Percentiles rank a stretch among this genome's conserved stretches.
Evolutionary conservation across 1,284 basidiomycete genomes (phyloP).

Genomic region (Amylostereum areolatum): DNA sequence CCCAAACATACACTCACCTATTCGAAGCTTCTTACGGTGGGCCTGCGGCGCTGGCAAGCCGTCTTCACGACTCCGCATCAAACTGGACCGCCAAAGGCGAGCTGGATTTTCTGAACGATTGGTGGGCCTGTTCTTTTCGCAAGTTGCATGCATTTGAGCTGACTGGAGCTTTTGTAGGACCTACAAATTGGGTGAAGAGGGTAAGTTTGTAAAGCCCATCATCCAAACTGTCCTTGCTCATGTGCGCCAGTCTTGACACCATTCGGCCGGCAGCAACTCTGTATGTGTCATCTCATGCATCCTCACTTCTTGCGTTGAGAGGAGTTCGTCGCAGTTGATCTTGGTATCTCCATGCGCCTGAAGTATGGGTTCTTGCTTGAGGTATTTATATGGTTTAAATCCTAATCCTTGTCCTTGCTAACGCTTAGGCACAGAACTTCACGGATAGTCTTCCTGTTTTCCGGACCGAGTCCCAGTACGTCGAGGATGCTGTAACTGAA

Average conservation of each 20-base stretch:
- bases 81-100: slow-evolving; percentile 60
- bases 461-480: slow-evolving; percentile 82
- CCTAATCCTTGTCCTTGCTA: not conserved
- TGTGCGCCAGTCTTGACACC: slow-evolving; percentile 60
- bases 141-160: not conserved
- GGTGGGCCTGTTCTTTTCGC: slow-evolving; percentile 33
- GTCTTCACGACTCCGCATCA: slow-evolving; percentile 47
- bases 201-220: slow-evolving; percentile 25
- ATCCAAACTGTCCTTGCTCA: no score
- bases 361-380: slow-evolving; percentile 79
- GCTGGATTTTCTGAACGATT: slow-evolving; percentile 71
- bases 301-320: not conserved
- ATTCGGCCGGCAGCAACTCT: slow-evolving; percentile 76
- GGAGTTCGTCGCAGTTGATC: slow-evolving; percentile 42
- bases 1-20: slow-evolving; percentile 3
- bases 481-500: not conserved
- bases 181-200: slow-evolving; percentile 76
- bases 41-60: slow-evolving; percentile 54
- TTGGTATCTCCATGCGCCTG: slow-evolving; percentile 66
- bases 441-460: slow-evolving; percentile 78
- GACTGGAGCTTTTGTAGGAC: slow-evolving; percentile 42
- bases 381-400: slow-evolving; percentile 23
- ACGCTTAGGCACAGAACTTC: slow-evolving; percentile 53
- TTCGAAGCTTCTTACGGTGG: slow-evolving; percentile 56
- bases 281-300: slow-evolving; percentile 31